These are phyloP conservation scores for Chamaecyparis obtusa DNA, from an alignment of 75 land plant species.

Conservation along the genomic window DNA sequence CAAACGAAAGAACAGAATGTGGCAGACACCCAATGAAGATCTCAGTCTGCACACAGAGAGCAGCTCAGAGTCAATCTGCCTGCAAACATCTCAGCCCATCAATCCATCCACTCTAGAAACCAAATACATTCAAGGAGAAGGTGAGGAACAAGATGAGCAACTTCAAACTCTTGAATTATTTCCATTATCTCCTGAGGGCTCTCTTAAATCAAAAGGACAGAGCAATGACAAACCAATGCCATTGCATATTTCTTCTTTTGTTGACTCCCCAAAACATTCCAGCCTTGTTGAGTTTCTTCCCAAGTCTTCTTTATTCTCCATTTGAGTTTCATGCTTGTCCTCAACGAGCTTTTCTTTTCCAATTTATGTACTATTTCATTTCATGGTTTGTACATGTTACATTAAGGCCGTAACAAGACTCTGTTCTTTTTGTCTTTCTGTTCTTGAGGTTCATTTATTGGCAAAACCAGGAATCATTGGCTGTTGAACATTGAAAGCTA, in stretches of 20 bases:
- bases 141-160: not conserved
- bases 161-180: conserved; percentile 12
- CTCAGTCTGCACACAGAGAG: conserved; percentile 12
- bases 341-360: not conserved
- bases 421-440: not conserved
- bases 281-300: not conserved
- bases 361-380: not conserved
- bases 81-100: conserved; percentile 5
- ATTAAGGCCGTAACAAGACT: not conserved
- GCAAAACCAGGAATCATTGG: not conserved
- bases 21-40: conserved; percentile 9
- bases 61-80: conserved; percentile 12
- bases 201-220: conserved; percentile 4
- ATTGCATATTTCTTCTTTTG: not conserved
- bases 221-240: not conserved
- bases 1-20: conserved; percentile 14
- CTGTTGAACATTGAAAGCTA: not conserved
- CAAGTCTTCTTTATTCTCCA: not conserved
- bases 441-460: not conserved
- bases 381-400: not conserved
- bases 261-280: not conserved
- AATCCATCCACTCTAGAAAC: not conserved
- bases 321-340: conserved; percentile 3
- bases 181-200: conserved; percentile 2
- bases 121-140: not conserved